phyloP scores from a whole-genome alignment of 805 yeast species.

The Clavispora carvajalis region DNA sequence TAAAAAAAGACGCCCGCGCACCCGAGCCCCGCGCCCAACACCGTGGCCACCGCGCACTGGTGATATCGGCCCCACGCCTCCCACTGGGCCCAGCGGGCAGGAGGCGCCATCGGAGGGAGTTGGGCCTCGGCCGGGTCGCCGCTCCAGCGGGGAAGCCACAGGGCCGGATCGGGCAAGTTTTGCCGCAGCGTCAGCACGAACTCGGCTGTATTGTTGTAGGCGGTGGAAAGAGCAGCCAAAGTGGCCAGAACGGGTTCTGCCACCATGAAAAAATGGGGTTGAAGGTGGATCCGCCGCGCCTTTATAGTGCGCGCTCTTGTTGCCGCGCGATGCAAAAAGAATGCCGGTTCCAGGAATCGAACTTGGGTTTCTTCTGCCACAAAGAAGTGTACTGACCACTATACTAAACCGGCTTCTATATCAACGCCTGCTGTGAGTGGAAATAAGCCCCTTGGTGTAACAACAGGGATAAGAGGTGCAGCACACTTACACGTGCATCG shows the following conservation, averaged over 20 bases:
- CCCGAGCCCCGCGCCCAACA: neutral
- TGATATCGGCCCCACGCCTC: neutral
- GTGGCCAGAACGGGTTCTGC: slow-evolving; percentile 43
- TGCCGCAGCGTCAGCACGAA: slow-evolving; percentile 21
- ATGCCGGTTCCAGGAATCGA: slow-evolving; percentile 50
- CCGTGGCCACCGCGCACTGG: neutral
- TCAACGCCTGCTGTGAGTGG: too few relatives aligned
- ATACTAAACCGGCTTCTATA: slow-evolving; percentile 40
- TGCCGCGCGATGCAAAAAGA: slow-evolving; percentile 16
- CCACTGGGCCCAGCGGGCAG: neutral
- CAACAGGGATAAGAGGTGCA: too few relatives aligned
- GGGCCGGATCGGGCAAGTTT: slow-evolving; percentile 16
- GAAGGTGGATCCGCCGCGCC: neutral
- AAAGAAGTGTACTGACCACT: slow-evolving; percentile 47
- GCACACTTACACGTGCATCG: too few relatives aligned
- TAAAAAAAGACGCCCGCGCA: slow-evolving; percentile 1
- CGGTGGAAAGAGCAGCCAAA: slow-evolving; percentile 20
- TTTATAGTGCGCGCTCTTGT: neutral
- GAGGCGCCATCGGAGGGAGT: neutral
- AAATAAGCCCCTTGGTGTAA: too few relatives aligned
- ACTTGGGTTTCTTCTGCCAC: slow-evolving; percentile 48
- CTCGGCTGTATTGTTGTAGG: slow-evolving; percentile 18
- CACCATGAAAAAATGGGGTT: slow-evolving; percentile 23
- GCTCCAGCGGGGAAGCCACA: neutral
- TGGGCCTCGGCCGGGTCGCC: neutral